phyloP scores from a whole-genome alignment of 2,329 filamentous ascomycete species.

The Pyricularia sp. region DNA sequence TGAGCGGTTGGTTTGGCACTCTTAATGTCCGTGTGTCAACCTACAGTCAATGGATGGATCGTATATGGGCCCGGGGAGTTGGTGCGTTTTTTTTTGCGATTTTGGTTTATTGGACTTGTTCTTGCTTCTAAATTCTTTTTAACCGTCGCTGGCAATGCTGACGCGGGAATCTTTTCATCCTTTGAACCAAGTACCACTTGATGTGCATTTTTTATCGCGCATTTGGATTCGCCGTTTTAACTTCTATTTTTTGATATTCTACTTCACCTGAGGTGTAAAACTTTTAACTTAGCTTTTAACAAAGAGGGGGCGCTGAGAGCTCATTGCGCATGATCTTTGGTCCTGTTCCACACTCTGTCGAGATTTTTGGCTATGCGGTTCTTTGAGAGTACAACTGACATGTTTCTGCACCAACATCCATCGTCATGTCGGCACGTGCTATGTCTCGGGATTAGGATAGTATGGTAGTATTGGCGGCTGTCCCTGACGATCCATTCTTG shows the following conservation, averaged over 20 bases:
- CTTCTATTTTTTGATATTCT: not conserved
- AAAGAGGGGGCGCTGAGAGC: not conserved
- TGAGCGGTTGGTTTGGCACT: not conserved
- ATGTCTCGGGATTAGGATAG: too few relatives aligned
- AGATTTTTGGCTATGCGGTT: not conserved
- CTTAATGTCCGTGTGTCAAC: not conserved
- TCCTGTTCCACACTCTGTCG: not conserved
- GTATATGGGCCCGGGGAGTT: not conserved
- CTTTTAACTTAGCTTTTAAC: not conserved
- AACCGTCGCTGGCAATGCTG: not conserved
- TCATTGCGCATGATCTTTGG: not conserved
- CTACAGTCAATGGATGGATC: not conserved
- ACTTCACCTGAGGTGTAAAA: not conserved
- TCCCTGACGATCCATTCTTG: not conserved
- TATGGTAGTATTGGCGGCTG: too few relatives aligned
- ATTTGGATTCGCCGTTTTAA: not conserved
- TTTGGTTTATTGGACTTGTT: not conserved
- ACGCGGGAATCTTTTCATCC: not conserved
- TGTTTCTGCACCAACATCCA: not conserved
- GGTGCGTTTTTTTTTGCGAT: not conserved
- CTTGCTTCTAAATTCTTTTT: not conserved
- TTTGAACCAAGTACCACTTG: not conserved
- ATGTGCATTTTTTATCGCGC: not conserved
- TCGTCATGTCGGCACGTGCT: not conserved
- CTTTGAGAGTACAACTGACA: not conserved